Conservation (phyloP, 2,329 filamentous ascomycete species). For the Trichoderma polysporum region DNA sequence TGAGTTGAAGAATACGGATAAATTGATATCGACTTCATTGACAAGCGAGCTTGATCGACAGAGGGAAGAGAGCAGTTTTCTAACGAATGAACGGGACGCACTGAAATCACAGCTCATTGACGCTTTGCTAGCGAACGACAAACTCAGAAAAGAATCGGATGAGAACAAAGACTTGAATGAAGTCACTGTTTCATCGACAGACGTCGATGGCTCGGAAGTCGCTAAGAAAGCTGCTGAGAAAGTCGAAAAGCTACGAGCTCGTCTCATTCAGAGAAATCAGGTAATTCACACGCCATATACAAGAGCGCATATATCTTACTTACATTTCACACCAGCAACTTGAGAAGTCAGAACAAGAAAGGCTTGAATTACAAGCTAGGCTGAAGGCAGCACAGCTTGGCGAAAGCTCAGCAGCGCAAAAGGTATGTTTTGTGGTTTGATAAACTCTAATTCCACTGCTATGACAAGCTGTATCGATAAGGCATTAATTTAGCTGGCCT, state of each 20-base stretch:
- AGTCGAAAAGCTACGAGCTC: slow-evolving; percentile 57
- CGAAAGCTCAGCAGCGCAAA: slow-evolving; percentile 49
- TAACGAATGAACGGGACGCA: slow-evolving; percentile 54
- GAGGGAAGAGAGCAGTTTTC: slow-evolving; percentile 50
- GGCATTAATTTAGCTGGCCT: neutral
- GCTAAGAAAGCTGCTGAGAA: slow-evolving; percentile 49
- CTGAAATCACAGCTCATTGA: slow-evolving; percentile 61
- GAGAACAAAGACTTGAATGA: slow-evolving; percentile 45
- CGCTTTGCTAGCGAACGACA: slow-evolving; percentile 60
- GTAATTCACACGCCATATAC: slow-evolving; percentile 44
- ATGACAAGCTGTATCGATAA: neutral
- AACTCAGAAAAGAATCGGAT: slow-evolving; percentile 55
- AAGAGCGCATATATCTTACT: neutral
- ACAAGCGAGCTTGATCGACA: slow-evolving; percentile 57
- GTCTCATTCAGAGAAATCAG: slow-evolving; percentile 58
- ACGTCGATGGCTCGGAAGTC: slow-evolving; percentile 37
- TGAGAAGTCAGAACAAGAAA: slow-evolving; percentile 57
- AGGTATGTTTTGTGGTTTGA: slow-evolving; percentile 43
- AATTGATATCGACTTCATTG: slow-evolving; percentile 58
- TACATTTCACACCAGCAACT: slow-evolving; percentile 47
- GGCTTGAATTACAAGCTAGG: slow-evolving; percentile 54
- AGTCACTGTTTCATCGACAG: slow-evolving; percentile 35
- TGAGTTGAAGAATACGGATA: slow-evolving; percentile 59
- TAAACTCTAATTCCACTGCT: neutral
- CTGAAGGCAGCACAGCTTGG: slow-evolving; percentile 54